phyloP scores from a whole-genome alignment of 805 yeast species.

The Candida berthetii region DNA sequence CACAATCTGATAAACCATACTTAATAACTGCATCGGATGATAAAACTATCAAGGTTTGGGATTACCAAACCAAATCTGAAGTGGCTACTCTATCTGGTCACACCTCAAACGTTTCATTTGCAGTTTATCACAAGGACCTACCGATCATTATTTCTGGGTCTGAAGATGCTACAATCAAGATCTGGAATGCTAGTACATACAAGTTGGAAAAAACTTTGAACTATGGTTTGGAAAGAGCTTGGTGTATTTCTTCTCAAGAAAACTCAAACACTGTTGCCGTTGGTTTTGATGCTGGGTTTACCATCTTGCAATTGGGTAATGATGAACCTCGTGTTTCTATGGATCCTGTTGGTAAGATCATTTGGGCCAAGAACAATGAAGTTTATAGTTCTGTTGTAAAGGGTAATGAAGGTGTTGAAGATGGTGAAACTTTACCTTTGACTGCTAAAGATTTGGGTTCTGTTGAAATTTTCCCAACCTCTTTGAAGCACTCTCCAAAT shows the following conservation, averaged over 20 bases:
- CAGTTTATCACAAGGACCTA: conserved; percentile 95
- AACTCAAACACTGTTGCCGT: conserved; percentile 74
- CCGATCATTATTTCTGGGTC: conserved; percentile 94
- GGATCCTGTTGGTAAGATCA: conserved; percentile 88
- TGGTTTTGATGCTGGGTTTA: conserved; percentile 93
- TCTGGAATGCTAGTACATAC: conserved; percentile 95
- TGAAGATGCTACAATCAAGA: conserved; percentile 89
- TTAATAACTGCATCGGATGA: conserved; percentile 90
- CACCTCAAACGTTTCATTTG: conserved; percentile 90
- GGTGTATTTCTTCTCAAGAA: conserved; percentile 84
- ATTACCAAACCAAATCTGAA: conserved; percentile 93
- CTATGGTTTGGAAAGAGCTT: conserved; percentile 90
- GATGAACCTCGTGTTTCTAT: conserved; percentile 92
- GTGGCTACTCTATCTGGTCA: conserved; percentile 95
- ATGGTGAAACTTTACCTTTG: conserved; percentile 74
- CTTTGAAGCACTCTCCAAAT: conserved; percentile 88
- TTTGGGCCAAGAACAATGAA: conserved; percentile 84
- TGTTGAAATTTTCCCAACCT: conserved; percentile 87
- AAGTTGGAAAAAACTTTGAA: conserved; percentile 88
- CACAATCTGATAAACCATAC: conserved; percentile 96
- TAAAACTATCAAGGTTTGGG: conserved; percentile 86
- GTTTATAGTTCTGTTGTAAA: conserved; percentile 79
- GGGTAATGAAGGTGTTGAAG: conserved; percentile 59
- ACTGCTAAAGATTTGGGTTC: conserved; percentile 90
- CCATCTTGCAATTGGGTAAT: conserved; percentile 84